Percentiles rank a stretch among this genome's conserved stretches.
Evolutionary conservation across 306 rosid genomes (phyloP).

Genomic region (Acacia crassicarpa): DNA sequence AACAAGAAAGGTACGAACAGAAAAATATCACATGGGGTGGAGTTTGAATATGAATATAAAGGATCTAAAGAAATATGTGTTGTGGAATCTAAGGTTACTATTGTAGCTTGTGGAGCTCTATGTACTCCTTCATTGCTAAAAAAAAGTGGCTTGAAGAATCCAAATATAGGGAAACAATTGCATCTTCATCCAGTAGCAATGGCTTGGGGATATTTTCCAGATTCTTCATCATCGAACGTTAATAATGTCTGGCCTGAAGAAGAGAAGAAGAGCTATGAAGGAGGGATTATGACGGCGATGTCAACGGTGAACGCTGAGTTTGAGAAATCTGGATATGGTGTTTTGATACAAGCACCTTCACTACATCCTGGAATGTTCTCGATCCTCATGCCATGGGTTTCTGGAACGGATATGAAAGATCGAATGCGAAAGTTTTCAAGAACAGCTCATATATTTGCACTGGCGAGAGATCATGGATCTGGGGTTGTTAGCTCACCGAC

Average conservation of each 20-base stretch:
- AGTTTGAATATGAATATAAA: constrained; percentile 41
- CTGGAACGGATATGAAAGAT: constrained; percentile 58
- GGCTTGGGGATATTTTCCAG: constrained; percentile 92
- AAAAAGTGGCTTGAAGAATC: constrained; percentile 67
- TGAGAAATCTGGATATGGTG: constrained; percentile 61
- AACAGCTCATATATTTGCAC: constrained; percentile 75
- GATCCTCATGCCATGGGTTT: constrained; percentile 75
- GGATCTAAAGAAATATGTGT: constrained; percentile 52
- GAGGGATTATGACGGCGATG: constrained; percentile 94
- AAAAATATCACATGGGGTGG: constrained; percentile 50
- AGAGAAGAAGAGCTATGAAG: constrained; percentile 75
- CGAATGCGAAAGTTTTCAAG: constrained; percentile 64
- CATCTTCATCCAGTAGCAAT: constrained; percentile 79
- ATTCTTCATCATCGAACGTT: constrained; percentile 31
- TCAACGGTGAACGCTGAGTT: constrained; percentile 55
- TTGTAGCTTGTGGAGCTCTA: constrained; percentile 84
- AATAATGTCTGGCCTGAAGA: constrained; percentile 46
- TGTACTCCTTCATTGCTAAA: constrained; percentile 63
- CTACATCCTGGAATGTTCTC: constrained; percentile 86
- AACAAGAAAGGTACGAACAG: constrained; percentile 38
- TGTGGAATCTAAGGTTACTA: constrained; percentile 72
- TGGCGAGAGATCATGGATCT: constrained; percentile 80
- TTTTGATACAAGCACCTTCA: constrained; percentile 75
- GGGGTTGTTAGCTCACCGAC: constrained; percentile 49
- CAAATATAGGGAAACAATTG: constrained; percentile 65